Conservation (phyloP, 768 basidiomycete species). For the Boletus rex-veris region DNA sequence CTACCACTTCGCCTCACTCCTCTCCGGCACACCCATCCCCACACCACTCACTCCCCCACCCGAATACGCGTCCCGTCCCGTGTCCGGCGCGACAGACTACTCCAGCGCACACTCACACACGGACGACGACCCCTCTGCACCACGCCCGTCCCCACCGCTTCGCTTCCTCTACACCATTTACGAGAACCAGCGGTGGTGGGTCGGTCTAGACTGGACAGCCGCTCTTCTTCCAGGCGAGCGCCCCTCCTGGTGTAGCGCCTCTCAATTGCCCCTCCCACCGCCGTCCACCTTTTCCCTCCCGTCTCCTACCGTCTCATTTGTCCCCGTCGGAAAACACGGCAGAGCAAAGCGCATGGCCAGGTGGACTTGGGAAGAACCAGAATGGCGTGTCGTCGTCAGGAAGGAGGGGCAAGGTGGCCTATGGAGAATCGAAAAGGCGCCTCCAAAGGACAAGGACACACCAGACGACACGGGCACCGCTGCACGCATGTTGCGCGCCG, state of each 20-base stretch:
- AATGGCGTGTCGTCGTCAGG: conserved; percentile 77
- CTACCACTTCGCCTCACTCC: conserved; percentile 47
- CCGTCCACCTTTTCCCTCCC: conserved; percentile 69
- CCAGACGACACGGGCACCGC: conserved; percentile 42
- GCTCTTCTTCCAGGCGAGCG: conserved; percentile 87
- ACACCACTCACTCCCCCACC: conserved; percentile 31
- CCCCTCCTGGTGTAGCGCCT: conserved; percentile 76
- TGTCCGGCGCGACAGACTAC: conserved; percentile 18
- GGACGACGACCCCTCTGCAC: conserved; percentile 14
- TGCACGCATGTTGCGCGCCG: conserved; percentile 53
- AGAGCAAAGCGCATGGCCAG: conserved; percentile 68
- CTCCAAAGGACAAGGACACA: conserved; percentile 43
- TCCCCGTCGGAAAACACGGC: conserved; percentile 46
- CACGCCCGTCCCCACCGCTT: conserved; percentile 32
- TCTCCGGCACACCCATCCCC: conserved; percentile 57
- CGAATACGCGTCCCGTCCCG: conserved; percentile 26
- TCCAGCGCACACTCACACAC: conserved; percentile 11
- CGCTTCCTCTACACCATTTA: conserved; percentile 87
- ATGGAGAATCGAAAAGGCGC: conserved; percentile 56
- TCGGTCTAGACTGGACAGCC: conserved; percentile 95
- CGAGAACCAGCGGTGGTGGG: conserved; percentile 98
- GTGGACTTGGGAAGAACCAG: conserved; percentile 90
- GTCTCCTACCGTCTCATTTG: conserved; percentile 54
- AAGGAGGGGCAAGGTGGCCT: conserved; percentile 48
- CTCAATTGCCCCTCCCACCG: conserved; percentile 59